A percentile compares a stretch with the other conserved stretches of the same genome.
Conservation (phyloP, 148 eudicot genomes). For the Amaranthus cruentus region DNA sequence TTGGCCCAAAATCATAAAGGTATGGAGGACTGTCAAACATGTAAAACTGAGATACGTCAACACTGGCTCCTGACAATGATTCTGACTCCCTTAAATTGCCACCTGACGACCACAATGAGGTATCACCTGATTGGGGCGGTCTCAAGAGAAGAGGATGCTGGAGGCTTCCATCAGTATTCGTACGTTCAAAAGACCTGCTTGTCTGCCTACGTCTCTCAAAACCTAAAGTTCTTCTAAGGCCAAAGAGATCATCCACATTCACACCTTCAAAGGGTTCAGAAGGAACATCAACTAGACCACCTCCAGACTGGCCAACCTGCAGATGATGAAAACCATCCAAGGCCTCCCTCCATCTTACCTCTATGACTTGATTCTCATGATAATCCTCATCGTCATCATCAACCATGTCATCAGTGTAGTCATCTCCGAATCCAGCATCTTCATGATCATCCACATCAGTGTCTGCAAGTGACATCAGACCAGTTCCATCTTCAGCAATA, state of each 20-base stretch:
- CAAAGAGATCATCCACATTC: slow-evolving; percentile 94
- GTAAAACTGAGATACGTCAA: slow-evolving; percentile 66
- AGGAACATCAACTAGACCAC: slow-evolving; percentile 70
- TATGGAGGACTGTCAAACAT: slow-evolving; percentile 87
- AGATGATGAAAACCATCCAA: slow-evolving; percentile 88
- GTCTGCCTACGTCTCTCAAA: slow-evolving; percentile 90
- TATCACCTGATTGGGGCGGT: slow-evolving; percentile 66
- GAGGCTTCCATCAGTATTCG: slow-evolving; percentile 69
- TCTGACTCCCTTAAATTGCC: slow-evolving; percentile 67
- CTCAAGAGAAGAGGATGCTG: slow-evolving; percentile 88
- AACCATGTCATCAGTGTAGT: slow-evolving; percentile 85
- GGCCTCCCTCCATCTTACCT: slow-evolving; percentile 98
- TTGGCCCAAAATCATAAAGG: slow-evolving; percentile 61
- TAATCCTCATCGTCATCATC: slow-evolving; percentile 95
- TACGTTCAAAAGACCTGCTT: slow-evolving; percentile 63
- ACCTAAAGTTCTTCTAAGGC: slow-evolving; percentile 75
- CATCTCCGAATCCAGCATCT: slow-evolving; percentile 84
- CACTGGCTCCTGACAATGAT: slow-evolving; percentile 50
- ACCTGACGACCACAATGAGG: slow-evolving; percentile 55
- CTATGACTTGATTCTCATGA: slow-evolving; percentile 86
- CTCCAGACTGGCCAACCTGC: slow-evolving; percentile 74
- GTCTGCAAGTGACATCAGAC: slow-evolving; percentile 88
- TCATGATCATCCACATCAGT: slow-evolving; percentile 95
- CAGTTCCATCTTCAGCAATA: slow-evolving; percentile 88
- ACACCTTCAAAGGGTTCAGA: slow-evolving; percentile 92